Conservation (phyloP, 768 basidiomycete species). For the Rhodocollybia butyracea region DNA sequence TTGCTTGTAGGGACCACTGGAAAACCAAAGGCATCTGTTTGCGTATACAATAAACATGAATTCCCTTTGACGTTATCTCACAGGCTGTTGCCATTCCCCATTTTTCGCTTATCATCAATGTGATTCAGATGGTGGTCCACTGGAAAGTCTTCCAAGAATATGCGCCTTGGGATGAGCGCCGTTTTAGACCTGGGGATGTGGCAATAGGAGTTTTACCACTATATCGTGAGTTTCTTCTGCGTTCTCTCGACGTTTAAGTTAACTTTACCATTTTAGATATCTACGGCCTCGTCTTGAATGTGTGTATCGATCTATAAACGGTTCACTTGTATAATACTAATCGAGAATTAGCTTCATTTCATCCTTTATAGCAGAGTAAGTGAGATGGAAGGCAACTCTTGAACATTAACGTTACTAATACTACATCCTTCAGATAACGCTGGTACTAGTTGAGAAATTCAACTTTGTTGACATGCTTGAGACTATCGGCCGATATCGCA, state of each 20-base stretch:
- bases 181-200: conserved; percentile 60
- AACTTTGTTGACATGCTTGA: conserved; percentile 58
- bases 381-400: too few relatives aligned
- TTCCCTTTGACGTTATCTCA: not conserved
- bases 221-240: conserved; percentile 44
- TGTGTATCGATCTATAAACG: conserved; percentile 18
- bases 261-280: conserved; percentile 38
- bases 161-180: conserved; percentile 40
- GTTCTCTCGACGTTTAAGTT: not conserved
- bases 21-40: conserved; percentile 54
- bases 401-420: too few relatives aligned
- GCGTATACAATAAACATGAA: not conserved
- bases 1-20: conserved; percentile 56
- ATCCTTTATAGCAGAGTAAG: conserved; percentile 53
- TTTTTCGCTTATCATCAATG: conserved; percentile 55
- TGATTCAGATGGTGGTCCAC: conserved; percentile 58
- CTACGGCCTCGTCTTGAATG: conserved; percentile 62
- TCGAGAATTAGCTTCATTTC: conserved; percentile 47
- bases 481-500: conserved; percentile 55
- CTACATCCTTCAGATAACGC: conserved; percentile 40
- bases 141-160: conserved; percentile 45
- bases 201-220: conserved; percentile 58
- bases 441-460: conserved; percentile 64
- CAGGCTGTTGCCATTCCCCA: conserved; percentile 64
- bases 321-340: not conserved